A percentile compares a stretch with the other conserved stretches of the same genome.
Conservation (phyloP, 164 flowering plant genomes). For the Cinnamomum micranthum region DNA sequence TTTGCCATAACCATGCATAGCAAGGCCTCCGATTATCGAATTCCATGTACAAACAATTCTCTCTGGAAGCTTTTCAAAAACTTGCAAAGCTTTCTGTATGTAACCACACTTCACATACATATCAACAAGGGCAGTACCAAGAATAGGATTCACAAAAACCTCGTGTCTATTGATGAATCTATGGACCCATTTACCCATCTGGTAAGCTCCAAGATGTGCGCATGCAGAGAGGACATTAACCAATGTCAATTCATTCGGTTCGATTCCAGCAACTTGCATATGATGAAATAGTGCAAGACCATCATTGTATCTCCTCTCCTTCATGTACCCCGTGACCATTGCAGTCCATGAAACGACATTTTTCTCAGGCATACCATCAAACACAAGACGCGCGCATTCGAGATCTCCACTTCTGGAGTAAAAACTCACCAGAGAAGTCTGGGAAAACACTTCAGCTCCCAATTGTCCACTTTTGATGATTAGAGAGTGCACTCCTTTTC, state of each 20-base stretch:
- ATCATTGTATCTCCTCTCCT: slow-evolving; percentile 8
- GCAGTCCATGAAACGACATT: slow-evolving; percentile 32
- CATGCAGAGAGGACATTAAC: slow-evolving; percentile 24
- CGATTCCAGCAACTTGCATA: slow-evolving; percentile 17
- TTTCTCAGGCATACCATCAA: slow-evolving; percentile 21
- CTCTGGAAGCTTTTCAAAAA: slow-evolving; percentile 15
- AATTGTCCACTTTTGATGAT: slow-evolving; percentile 13
- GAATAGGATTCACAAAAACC: slow-evolving; percentile 13
- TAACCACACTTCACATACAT: slow-evolving; percentile 30
- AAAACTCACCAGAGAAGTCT: slow-evolving; percentile 22
- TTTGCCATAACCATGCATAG: slow-evolving; percentile 24
- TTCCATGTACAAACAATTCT: slow-evolving; percentile 22
- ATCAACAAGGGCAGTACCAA: slow-evolving; percentile 26
- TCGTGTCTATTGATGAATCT: slow-evolving; percentile 7
- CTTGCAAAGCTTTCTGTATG: slow-evolving; percentile 7
- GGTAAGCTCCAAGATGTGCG: slow-evolving; percentile 26
- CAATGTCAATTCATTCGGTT: slow-evolving; percentile 21
- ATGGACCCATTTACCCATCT: slow-evolving; percentile 24
- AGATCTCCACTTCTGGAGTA: slow-evolving; percentile 16
- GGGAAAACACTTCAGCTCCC: slow-evolving; percentile 12
- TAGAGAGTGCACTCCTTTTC: slow-evolving; percentile 20
- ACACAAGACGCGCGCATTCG: slow-evolving; percentile 15
- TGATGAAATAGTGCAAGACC: slow-evolving; percentile 20
- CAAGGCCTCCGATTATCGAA: slow-evolving; percentile 23
- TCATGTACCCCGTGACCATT: slow-evolving; percentile 24